Base-by-base conservation (phyloP, 2,329 filamentous ascomycete genomes). In the Alternaria infectoria region DNA sequence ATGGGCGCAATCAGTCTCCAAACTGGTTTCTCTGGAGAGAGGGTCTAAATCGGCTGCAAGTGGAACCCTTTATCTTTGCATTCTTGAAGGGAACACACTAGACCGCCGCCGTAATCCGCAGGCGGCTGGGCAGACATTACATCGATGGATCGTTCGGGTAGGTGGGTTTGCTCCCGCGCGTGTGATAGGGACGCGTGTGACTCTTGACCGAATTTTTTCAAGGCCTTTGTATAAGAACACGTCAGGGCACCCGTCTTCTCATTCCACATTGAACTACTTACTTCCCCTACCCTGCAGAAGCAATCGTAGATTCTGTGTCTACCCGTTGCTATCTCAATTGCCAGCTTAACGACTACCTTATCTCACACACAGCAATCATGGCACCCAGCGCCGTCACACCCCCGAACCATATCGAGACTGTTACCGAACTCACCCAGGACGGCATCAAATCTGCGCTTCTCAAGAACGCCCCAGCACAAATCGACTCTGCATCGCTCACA, bases 321-420 rank as follows among this genome's bases (percentile, higher is more conserved):
- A 30, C 21, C 40, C 32, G 32, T 40, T 44, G 13, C 21, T 44
- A 43, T 44, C 44, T 43, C 59, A 28, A 57, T 52, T 47, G 26
- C 10, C 12, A 25, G 17, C 36, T 25, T 43, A n/a, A 52, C 43
- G 6, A 52, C 21, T 21, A 28, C n/a, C 21, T 30, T 4, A 36
- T 15, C 10, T 23, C n/a, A 21, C 19, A 45, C 28, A 21, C 12
- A 52, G 21, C 54, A 61, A 44, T 25, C 15, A 78, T 79, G 77
- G 57, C 76, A 56, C 74, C 76, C 51, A 77, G 75, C 43, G 75
- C 76, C 17, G 54, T 78, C 46, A 77, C 77, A 54, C 77, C 77
- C 52, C 72, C 69, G 17, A 69, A 66, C 12, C 70, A 75, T 2
- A 64, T 60, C 54, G 70, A 73, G 45, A 74, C 63, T 7, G 61